Conservation (phyloP, 495 filamentous ascomycete genomes). For the Tetracladium setigerum region DNA sequence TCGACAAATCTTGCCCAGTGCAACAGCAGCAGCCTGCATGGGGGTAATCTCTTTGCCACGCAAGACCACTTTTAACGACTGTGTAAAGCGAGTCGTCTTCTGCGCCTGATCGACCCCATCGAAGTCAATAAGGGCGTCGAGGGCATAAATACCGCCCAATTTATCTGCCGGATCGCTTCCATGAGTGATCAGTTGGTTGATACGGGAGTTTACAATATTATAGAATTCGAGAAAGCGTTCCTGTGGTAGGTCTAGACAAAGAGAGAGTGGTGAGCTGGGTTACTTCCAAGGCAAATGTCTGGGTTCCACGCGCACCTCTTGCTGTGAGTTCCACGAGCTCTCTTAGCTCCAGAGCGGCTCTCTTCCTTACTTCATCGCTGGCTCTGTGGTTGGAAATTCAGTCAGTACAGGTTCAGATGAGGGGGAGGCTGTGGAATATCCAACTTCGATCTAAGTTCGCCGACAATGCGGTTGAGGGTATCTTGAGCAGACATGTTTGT, state of each 20-base stretch:
- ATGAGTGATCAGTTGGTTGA: conserved; percentile 69
- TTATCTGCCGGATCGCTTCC: conserved; percentile 79
- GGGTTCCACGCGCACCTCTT: conserved; percentile 23
- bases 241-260: conserved; percentile 60
- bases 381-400: conserved; percentile 2
- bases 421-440: neutral
- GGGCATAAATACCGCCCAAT: conserved; percentile 83
- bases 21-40: conserved; percentile 79
- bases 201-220: conserved; percentile 65
- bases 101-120: conserved; percentile 89
- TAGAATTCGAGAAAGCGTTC: conserved; percentile 77
- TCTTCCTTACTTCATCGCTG: conserved; percentile 31
- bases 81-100: conserved; percentile 88
- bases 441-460: conserved; percentile 20
- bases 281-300: neutral
- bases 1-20: conserved; percentile 79
- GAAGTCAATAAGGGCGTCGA: conserved; percentile 90
- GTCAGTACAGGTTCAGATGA: neutral
- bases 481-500: conserved; percentile 21
- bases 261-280: neutral
- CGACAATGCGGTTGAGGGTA: conserved; percentile 18
- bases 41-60: conserved; percentile 81
- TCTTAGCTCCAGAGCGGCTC: conserved; percentile 32
- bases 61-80: conserved; percentile 79
- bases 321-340: conserved; percentile 32